These are phyloP conservation scores for Fusarium graminum DNA, from an alignment of 2,329 filamentous ascomycete species.

Conservation along the genomic window DNA sequence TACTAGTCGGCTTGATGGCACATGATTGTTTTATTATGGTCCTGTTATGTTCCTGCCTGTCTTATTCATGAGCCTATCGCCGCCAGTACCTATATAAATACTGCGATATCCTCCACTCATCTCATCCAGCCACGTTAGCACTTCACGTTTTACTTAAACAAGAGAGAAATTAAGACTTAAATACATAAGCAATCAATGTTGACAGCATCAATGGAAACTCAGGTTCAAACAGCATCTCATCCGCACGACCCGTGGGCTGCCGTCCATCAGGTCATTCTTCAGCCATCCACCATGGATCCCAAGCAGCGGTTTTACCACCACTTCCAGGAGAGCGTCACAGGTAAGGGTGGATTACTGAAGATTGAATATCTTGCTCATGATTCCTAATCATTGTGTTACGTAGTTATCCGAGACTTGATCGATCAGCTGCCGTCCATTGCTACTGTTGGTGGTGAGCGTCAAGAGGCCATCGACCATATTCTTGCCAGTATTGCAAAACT, in stretches of 20 bases:
- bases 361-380: background rate
- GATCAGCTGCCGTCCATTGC: slow-evolving; percentile 73
- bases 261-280: slow-evolving; percentile 44
- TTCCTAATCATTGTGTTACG: slow-evolving; percentile 14
- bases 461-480: slow-evolving; percentile 84
- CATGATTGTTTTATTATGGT: slow-evolving; percentile 14
- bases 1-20: slow-evolving; percentile 26
- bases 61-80: slow-evolving; percentile 7
- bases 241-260: slow-evolving; percentile 43
- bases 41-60: slow-evolving; percentile 13
- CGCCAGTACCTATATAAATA: slow-evolving; percentile 14
- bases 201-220: slow-evolving; percentile 46
- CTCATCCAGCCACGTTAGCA: background rate
- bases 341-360: slow-evolving; percentile 60
- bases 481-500: slow-evolving; percentile 83
- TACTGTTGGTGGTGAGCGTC: slow-evolving; percentile 76
- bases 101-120: slow-evolving; percentile 1
- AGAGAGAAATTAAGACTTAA: background rate
- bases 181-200: slow-evolving; percentile 29
- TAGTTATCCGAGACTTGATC: slow-evolving; percentile 84
- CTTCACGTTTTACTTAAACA: slow-evolving; percentile 3
- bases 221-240: slow-evolving; percentile 36
- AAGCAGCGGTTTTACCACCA: slow-evolving; percentile 88
- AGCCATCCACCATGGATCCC: slow-evolving; percentile 52
- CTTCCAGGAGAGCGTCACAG: slow-evolving; percentile 80